These are phyloP conservation scores for Fusarium oxysporum DNA, from an alignment of 2,329 filamentous ascomycete genomes.

Conservation along the genomic window DNA sequence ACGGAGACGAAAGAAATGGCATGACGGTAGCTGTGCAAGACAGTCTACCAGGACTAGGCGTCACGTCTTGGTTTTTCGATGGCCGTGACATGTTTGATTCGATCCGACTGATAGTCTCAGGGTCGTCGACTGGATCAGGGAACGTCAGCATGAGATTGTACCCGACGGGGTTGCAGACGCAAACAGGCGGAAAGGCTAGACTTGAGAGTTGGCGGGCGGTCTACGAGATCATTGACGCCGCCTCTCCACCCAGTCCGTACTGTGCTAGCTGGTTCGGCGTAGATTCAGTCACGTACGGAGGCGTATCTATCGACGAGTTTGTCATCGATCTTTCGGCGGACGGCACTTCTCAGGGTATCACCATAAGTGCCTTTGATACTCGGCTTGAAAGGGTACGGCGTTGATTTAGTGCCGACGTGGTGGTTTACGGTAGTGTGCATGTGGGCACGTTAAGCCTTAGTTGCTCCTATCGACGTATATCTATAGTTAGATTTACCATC, in stretches of 20 bases:
- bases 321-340: not conserved
- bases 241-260: not conserved
- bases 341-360: not conserved
- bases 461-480: no score
- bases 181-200: not conserved
- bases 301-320: not conserved
- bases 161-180: not conserved
- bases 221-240: not conserved
- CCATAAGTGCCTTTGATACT: not conserved
- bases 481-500: no score
- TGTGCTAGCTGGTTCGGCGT: not conserved
- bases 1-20: not conserved
- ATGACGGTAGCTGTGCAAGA: not conserved
- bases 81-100: not conserved
- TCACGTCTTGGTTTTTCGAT: not conserved
- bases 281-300: not conserved
- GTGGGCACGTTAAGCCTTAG: not conserved
- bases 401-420: accelerated
- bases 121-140: not conserved
- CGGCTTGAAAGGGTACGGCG: not conserved
- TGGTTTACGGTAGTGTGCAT: not conserved
- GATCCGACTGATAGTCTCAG: not conserved
- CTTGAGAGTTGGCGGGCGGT: not conserved
- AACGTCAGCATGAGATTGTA: conserved; percentile 7
- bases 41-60: not conserved